Percentiles rank a stretch among this genome's conserved stretches.
Conservation (phyloP, 495 filamentous ascomycete species). For the Emericellopsis terricola region DNA sequence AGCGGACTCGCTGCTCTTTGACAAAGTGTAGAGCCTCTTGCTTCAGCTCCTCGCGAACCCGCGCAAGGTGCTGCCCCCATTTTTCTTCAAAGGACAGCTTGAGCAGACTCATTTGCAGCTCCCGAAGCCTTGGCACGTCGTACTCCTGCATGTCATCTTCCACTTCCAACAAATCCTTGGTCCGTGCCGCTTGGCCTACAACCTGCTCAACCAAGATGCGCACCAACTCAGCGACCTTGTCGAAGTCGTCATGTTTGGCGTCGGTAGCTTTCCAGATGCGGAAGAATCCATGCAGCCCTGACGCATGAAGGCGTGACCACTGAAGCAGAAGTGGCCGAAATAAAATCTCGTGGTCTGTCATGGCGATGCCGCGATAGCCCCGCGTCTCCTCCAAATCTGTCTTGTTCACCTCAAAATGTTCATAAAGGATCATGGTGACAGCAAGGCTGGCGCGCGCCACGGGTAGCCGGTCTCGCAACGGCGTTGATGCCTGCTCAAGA, state of each 20-base stretch:
- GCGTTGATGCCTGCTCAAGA: slow-evolving; percentile 69
- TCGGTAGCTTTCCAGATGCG: slow-evolving; percentile 81
- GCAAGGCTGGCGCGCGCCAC: slow-evolving; percentile 76
- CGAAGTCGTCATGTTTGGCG: slow-evolving; percentile 71
- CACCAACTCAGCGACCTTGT: slow-evolving; percentile 78
- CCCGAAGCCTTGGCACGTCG: slow-evolving; percentile 55
- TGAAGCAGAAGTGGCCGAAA: slow-evolving; percentile 83
- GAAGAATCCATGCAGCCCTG: slow-evolving; percentile 76
- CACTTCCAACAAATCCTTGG: slow-evolving; percentile 72
- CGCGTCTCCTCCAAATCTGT: slow-evolving; percentile 68
- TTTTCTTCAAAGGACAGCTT: slow-evolving; percentile 83
- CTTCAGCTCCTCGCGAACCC: slow-evolving; percentile 84
- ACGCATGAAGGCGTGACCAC: slow-evolving; percentile 89
- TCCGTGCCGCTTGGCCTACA: slow-evolving; percentile 64
- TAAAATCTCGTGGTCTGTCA: slow-evolving; percentile 63
- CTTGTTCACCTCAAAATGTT: slow-evolving; percentile 89
- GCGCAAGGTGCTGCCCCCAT: slow-evolving; percentile 77
- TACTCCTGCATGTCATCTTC: slow-evolving; percentile 79
- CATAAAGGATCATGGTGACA: slow-evolving; percentile 74
- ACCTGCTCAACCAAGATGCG: slow-evolving; percentile 85
- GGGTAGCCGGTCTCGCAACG: slow-evolving; percentile 60
- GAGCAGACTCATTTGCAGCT: slow-evolving; percentile 88
- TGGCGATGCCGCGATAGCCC: slow-evolving; percentile 57
- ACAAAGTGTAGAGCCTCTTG: slow-evolving; percentile 89
- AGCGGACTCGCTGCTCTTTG: slow-evolving; percentile 91